These are phyloP conservation scores for Fraxinus excelsior DNA, from an alignment of 257 asterid genomes.

Conservation along the genomic window DNA sequence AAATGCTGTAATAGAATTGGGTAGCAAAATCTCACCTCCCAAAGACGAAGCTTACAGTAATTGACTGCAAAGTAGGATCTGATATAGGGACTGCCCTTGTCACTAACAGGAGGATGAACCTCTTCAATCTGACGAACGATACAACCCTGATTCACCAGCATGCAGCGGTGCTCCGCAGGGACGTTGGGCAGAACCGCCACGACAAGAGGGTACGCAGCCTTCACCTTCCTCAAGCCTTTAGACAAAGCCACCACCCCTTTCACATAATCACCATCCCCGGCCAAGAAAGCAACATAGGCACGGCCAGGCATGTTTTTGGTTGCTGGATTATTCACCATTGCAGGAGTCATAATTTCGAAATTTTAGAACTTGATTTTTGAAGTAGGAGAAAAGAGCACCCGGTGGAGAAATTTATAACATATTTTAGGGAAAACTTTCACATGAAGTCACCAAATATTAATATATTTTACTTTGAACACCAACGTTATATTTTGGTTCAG, in stretches of 20 bases:
- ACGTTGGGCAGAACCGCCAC: background rate
- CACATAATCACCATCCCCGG: conserved; percentile 1
- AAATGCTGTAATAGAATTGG: background rate
- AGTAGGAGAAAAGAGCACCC: background rate
- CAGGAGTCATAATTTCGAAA: background rate
- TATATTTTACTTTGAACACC: background rate
- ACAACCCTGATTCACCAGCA: background rate
- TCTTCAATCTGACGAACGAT: background rate
- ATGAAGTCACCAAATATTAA: background rate
- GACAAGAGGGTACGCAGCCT: background rate
- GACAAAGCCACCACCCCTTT: conserved; percentile 3
- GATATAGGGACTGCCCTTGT: background rate
- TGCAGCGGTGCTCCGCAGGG: background rate
- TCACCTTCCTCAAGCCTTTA: conserved; percentile 6
- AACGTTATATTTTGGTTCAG: background rate
- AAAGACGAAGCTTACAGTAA: conserved; percentile 2
- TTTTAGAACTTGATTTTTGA: background rate
- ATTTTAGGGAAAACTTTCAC: background rate
- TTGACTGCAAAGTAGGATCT: background rate
- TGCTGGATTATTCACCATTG: background rate
- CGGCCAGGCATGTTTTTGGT: background rate
- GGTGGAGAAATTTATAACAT: background rate
- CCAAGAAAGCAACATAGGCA: conserved; percentile 15
- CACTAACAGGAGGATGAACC: background rate
- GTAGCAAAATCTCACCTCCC: background rate